A percentile compares a stretch with the other conserved stretches of the same genome.
Conservation (phyloP, 108 stramenopile genomes). For the Nitzschia putrida region DNA sequence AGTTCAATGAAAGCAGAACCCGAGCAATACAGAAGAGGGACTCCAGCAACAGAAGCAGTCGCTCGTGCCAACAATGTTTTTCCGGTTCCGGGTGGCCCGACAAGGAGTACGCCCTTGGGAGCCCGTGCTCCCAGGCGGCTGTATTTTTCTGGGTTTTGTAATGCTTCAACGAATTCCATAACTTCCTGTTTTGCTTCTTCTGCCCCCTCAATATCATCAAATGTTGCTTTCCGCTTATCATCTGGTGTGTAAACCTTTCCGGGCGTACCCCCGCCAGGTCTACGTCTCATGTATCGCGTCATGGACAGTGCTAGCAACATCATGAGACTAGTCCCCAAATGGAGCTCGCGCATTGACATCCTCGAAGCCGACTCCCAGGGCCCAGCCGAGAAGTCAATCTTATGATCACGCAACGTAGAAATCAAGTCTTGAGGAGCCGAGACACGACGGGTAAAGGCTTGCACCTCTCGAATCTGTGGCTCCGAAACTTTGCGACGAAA, state of each 20-base stretch:
- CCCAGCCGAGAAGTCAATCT: slow-evolving; percentile 67
- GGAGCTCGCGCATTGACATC: too few species aligned
- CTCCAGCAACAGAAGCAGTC: slow-evolving; percentile 82
- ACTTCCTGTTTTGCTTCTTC: slow-evolving; percentile 83
- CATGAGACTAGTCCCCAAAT: too few species aligned
- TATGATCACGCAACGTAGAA: slow-evolving; percentile 43
- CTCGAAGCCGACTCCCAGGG: too few species aligned
- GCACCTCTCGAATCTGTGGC: too few species aligned
- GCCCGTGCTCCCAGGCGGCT: slow-evolving; percentile 84
- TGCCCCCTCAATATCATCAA: slow-evolving; percentile 86
- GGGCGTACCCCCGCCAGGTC: slow-evolving; percentile 51
- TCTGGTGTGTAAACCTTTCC: slow-evolving; percentile 61
- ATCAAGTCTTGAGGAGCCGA: slow-evolving; percentile 65
- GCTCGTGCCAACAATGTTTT: slow-evolving; percentile 86
- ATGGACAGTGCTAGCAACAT: too few species aligned
- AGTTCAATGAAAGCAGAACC: slow-evolving; percentile 82
- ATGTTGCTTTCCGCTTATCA: slow-evolving; percentile 58
- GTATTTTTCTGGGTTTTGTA: slow-evolving; percentile 82
- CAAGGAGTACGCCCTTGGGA: slow-evolving; percentile 79
- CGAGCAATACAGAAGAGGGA: slow-evolving; percentile 82
- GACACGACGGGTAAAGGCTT: slow-evolving; percentile 59
- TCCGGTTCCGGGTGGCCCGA: slow-evolving; percentile 66
- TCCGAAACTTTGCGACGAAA: too few species aligned
- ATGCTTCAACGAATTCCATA: slow-evolving; percentile 86
- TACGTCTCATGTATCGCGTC: slow-evolving; percentile 1